Evolutionary conservation across 495 filamentous ascomycete species (phyloP).

Genomic region (Penicillium tannophilum): DNA sequence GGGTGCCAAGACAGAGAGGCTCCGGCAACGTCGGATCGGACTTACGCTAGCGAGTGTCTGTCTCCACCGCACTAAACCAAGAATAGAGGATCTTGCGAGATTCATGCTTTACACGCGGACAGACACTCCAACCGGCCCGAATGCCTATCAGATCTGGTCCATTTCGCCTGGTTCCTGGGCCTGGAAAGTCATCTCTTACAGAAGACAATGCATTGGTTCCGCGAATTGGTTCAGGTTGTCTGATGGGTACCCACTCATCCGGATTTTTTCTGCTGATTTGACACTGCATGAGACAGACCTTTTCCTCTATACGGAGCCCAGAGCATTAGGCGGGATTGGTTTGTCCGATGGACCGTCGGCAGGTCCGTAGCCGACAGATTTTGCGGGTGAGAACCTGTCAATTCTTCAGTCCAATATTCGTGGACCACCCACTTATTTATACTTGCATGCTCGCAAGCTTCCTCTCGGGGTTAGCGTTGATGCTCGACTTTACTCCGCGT

Average conservation of each 20-base stretch:
- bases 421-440: background rate
- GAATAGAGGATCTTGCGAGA: slow-evolving; percentile 34
- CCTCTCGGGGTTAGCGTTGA: background rate
- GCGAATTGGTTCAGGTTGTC: background rate
- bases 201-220: background rate
- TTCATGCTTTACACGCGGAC: background rate
- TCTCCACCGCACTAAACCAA: slow-evolving; percentile 24
- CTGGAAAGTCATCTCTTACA: slow-evolving; percentile 10
- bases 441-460: background rate
- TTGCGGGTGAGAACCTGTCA: background rate
- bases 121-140: slow-evolving; percentile 20
- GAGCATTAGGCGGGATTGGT: slow-evolving; percentile 7
- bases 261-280: background rate
- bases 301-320: background rate
- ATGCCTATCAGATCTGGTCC: slow-evolving; percentile 17
- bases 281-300: background rate
- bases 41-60: background rate
- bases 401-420: background rate
- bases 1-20: background rate
- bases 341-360: background rate
- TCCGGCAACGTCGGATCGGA: background rate
- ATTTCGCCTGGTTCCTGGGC: slow-evolving; percentile 9
- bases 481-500: background rate
- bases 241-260: background rate
- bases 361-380: background rate